Conservation (phyloP, 2,329 filamentous ascomycete species). For the Dothistroma septosporum region DNA sequence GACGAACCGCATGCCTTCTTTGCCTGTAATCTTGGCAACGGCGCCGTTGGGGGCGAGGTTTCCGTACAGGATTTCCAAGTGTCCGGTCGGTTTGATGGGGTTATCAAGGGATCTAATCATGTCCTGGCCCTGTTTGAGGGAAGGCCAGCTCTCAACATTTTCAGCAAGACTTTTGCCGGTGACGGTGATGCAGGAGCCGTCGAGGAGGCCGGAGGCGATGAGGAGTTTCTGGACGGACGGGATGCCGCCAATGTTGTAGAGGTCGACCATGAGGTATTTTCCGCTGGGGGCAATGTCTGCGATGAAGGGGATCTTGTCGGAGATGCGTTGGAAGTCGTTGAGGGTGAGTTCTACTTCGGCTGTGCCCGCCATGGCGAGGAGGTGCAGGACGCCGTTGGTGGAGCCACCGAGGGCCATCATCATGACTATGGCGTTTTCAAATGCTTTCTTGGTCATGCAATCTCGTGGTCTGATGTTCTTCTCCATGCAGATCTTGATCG, state of each 20-base stretch:
- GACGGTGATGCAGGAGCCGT: slow-evolving; percentile 74
- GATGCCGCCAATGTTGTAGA: slow-evolving; percentile 80
- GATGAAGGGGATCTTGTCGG: slow-evolving; percentile 78
- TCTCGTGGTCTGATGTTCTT: slow-evolving; percentile 76
- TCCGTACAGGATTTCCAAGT: slow-evolving; percentile 81
- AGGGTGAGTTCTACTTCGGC: slow-evolving; percentile 73
- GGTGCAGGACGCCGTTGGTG: slow-evolving; percentile 84
- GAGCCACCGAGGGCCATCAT: slow-evolving; percentile 90
- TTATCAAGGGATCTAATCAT: slow-evolving; percentile 78
- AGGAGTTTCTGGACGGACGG: slow-evolving; percentile 82
- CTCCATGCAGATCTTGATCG: slow-evolving; percentile 75
- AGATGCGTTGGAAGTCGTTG: slow-evolving; percentile 77
- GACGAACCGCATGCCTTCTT: slow-evolving; percentile 78
- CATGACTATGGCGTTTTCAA: slow-evolving; percentile 84
- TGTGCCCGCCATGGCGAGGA: slow-evolving; percentile 84
- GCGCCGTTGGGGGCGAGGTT: slow-evolving; percentile 85
- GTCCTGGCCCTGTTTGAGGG: slow-evolving; percentile 68
- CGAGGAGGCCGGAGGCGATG: slow-evolving; percentile 68
- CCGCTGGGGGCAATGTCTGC: slow-evolving; percentile 82
- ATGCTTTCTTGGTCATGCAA: slow-evolving; percentile 72
- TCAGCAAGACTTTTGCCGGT: slow-evolving; percentile 80
- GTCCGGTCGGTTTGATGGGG: slow-evolving; percentile 81
- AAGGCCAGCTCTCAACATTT: slow-evolving; percentile 73
- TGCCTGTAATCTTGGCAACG: slow-evolving; percentile 94
- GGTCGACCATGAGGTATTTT: slow-evolving; percentile 80